Evolutionary conservation across 495 filamentous ascomycete species (phyloP), one percentile per base, ranked within the genome.

Genomic region (Alectoria sarmentosa): DNA sequence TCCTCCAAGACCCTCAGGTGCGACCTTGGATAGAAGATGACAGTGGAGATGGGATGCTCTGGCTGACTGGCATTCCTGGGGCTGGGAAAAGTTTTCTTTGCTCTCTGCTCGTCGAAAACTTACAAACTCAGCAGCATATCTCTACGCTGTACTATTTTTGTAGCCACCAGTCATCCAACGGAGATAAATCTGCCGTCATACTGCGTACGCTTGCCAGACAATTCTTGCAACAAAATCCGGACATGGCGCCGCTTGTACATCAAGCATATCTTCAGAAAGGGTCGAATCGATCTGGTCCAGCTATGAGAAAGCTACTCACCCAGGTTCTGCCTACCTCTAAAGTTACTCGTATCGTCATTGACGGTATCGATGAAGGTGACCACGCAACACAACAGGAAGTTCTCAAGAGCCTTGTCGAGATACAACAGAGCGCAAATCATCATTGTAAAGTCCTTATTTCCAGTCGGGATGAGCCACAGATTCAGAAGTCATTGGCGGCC

Each of bases 1-100:
- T 68, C 4, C 46, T 68, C 1, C 30, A 58, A 14, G 49, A 64
- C 30, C 46, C 60, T 36, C 44, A 58, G 17, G 30, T 67, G 37
- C 19, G 19, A 17, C n/a, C 46, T 36, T 67, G 65, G 65, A 58
- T 60, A 15, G 48, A 48, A 19, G 61, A 63, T 55, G 60, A 63
- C 17, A 4, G 21, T 39, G 49, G 60, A 23, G 48, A 46, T 11
- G 23, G 13, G 26, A 13, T 58, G 0, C 38, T 67, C 6, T 67
- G 65, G 65, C 46, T 67, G 48, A 67, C 49, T 3, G 65, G 65
- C 34, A 67, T 67, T 49, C 65, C 65, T 26, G 65, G 65, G 17
- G 44, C 60, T 23, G 65, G 65, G 10, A 67, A 67, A 39, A 67
- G 65, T 38, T 55, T 34, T 19, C n/a, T 67, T 8, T 63, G 44